Evolutionary conservation across 1,139 yeast genomes (phyloP).

Genomic region (Saccharomyces hybrid): DNA sequence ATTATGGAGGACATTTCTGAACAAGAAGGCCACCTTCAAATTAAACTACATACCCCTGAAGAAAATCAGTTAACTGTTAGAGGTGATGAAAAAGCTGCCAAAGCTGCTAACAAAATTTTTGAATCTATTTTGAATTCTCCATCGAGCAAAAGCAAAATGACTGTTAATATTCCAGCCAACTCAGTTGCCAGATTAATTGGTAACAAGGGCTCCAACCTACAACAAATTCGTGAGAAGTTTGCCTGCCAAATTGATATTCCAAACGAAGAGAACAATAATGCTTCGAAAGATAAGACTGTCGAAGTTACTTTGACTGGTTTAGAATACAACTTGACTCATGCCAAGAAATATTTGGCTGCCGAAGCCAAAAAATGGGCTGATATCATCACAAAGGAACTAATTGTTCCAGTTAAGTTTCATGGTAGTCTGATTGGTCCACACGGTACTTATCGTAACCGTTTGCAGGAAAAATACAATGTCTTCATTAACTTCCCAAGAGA

Average conservation of each 20-base stretch:
- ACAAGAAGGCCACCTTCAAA: constrained; percentile 44
- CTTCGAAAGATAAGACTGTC: constrained; percentile 41
- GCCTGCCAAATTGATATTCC: constrained; percentile 71
- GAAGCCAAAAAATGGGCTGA: constrained; percentile 78
- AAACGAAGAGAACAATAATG: constrained; percentile 19
- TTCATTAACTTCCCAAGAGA: constrained; percentile 65
- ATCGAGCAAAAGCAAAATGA: constrained; percentile 30
- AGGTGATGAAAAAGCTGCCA: constrained; percentile 31
- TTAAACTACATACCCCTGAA: constrained; percentile 28
- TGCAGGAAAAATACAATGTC: constrained; percentile 85
- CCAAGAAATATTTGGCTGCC: constrained; percentile 50
- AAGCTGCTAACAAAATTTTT: constrained; percentile 22
- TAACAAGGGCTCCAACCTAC: constrained; percentile 71
- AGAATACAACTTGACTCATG: constrained; percentile 71
- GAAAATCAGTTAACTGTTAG: constrained; percentile 27
- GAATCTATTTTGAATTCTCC: constrained; percentile 21
- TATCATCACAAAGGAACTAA: constrained; percentile 56
- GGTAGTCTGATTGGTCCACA: constrained; percentile 77
- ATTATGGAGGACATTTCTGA: constrained; percentile 36
- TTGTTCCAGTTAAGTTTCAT: constrained; percentile 72
- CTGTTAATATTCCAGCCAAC: constrained; percentile 55
- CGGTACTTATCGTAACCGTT: constrained; percentile 74
- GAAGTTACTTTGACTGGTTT: constrained; percentile 65
- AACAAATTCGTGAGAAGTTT: constrained; percentile 64
- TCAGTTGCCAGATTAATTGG: constrained; percentile 82